Evolutionary conservation across 2,329 filamentous ascomycete species (phyloP), one percentile per base, ranked within the genome.

Genomic region (Aspergillus bombycis): DNA sequence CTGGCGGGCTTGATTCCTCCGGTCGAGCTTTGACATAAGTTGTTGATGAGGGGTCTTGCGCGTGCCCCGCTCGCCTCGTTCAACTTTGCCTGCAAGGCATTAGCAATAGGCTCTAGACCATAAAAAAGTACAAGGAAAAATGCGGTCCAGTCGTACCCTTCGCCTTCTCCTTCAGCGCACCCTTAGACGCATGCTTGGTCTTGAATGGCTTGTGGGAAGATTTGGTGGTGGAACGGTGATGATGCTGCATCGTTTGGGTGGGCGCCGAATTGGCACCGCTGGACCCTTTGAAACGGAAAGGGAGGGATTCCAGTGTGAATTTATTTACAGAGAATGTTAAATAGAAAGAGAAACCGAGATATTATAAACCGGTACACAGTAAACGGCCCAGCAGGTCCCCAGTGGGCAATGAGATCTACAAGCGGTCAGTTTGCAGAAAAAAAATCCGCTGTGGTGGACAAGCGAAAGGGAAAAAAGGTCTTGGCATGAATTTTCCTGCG

Each of bases 21-120:
- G 91, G 79, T 97, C 93, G 77, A 99, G 87, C 81, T 98, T 99
- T 63, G 93, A 96, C 92, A 97, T 94, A 81, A 97, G 88, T 81
- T 97, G 93, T 78, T 99, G 95, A 78, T 97, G 93, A 61, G 92
- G 92, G 19, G 94, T 97, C 79, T 92, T 96, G 74, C 94, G 89
- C 71, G 84, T 84, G 65, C 90, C 89, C 72, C 85, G 88, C 75
- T 96, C 91, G 72, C 87, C 82, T 61, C 84, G 75, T 71, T 89
- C 89, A 57, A 94, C 86, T 79, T 95, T 95, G 75, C 94, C 92
- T 95, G 66, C 43, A 62, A 53, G 11, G 26, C 63, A 50, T 62
- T 41, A 62, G 50, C 70, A 48, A 68, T 61, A 70, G 16, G 43
- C 63, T 41, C 16, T 43, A 61, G 28, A 32, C 16, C 11, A 9